Conservation (phyloP, 495 filamentous ascomycete genomes). For the Emericellopsis terricola region DNA sequence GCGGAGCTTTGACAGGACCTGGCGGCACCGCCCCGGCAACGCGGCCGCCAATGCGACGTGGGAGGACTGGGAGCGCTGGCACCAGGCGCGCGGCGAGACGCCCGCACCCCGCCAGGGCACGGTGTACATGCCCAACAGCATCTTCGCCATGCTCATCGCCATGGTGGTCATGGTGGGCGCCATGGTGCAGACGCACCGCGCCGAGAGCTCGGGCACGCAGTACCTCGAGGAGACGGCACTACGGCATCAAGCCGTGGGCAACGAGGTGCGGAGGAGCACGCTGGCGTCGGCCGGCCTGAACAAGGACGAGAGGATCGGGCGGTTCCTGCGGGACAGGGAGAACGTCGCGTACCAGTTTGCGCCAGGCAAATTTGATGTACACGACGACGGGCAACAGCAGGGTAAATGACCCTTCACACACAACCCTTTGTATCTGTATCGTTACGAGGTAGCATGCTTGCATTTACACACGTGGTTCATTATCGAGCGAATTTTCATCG, state of each 20-base stretch:
- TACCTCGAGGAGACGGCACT: constrained; percentile 44
- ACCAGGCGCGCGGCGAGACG: constrained; percentile 30
- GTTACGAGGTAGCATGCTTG: no score
- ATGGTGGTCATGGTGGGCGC: constrained; percentile 46
- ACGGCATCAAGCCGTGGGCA: constrained; percentile 41
- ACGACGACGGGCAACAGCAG: no score
- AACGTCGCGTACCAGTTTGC: constrained; percentile 1
- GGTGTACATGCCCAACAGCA: constrained; percentile 52
- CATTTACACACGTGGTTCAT: no score
- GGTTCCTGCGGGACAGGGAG: constrained; percentile 55
- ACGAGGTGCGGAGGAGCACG: constrained; percentile 39
- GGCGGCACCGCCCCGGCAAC: constrained; percentile 27
- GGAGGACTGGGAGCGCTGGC: constrained; percentile 96
- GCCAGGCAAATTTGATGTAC: constrained; percentile 2
- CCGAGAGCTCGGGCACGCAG: constrained; percentile 33
- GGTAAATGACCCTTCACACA: no score
- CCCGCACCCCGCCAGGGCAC: constrained; percentile 30
- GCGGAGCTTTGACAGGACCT: constrained; percentile 26
- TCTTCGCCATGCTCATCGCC: constrained; percentile 53
- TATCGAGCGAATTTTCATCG: no score
- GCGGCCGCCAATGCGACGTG: constrained; percentile 79
- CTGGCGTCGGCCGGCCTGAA: constrained; percentile 27
- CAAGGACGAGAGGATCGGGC: constrained; percentile 47
- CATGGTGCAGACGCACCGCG: constrained; percentile 48
- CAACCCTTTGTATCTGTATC: no score